Percentiles rank a stretch among this genome's conserved stretches.
These are phyloP conservation scores for Hebeloma cylindrosporum DNA, from an alignment of 768 basidiomycete genomes.

Conservation along the genomic window DNA sequence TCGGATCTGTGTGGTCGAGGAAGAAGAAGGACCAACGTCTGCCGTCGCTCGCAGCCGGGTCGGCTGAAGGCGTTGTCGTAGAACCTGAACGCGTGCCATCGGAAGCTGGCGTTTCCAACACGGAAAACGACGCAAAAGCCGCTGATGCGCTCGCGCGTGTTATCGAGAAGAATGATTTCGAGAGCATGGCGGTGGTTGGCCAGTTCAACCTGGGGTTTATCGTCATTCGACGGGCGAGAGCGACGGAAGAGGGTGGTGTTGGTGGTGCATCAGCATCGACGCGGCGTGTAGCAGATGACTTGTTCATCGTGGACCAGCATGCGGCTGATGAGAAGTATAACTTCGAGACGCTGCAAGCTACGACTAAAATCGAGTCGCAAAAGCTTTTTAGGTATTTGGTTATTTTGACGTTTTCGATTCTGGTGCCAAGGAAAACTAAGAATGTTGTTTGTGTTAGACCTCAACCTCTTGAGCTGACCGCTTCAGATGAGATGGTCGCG, in stretches of 20 bases:
- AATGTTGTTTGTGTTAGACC: too few relatives aligned
- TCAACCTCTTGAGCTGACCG: slow-evolving; percentile 75
- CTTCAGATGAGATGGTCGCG: slow-evolving; percentile 86
- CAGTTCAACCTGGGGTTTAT: slow-evolving; percentile 98
- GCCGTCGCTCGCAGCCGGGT: not conserved
- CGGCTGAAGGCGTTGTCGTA: not conserved
- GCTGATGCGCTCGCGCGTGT: slow-evolving; percentile 77
- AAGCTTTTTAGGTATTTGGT: slow-evolving; percentile 69
- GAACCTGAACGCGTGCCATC: slow-evolving; percentile 20
- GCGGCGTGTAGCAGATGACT: slow-evolving; percentile 62
- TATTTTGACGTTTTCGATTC: not conserved
- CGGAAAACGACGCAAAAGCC: slow-evolving; percentile 50
- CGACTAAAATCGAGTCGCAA: slow-evolving; percentile 88
- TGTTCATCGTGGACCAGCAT: slow-evolving; percentile 97
- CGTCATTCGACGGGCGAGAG: slow-evolving; percentile 65
- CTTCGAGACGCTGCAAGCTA: slow-evolving; percentile 90
- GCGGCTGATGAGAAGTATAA: slow-evolving; percentile 99
- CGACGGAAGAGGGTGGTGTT: not conserved
- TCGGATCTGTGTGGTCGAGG: slow-evolving; percentile 20
- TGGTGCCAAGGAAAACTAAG: slow-evolving; percentile 3
- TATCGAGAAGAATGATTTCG: slow-evolving; percentile 87
- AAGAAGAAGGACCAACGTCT: slow-evolving; percentile 9
- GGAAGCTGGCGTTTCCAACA: slow-evolving; percentile 43
- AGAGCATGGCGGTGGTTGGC: slow-evolving; percentile 78
- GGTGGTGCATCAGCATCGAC: slow-evolving; percentile 11